Conservation (phyloP, 2,329 filamentous ascomycete species). For the Alternaria triticina region DNA sequence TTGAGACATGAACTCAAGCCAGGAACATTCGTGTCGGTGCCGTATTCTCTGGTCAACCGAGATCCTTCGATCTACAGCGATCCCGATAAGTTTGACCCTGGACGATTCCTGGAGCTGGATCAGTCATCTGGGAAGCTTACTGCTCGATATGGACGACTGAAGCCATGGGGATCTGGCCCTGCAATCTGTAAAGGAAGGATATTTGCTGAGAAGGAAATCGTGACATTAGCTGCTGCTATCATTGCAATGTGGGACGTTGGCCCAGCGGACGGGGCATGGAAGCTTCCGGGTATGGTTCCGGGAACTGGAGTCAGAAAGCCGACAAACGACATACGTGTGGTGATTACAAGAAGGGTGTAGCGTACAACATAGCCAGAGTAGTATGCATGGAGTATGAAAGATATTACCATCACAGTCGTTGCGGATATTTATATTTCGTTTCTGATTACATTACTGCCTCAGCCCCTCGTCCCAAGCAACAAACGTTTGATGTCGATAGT, state of each 20-base stretch:
- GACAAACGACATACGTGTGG: neutral
- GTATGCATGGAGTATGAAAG: neutral
- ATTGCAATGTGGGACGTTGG: conserved; percentile 64
- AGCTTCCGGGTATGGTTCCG: conserved; percentile 8
- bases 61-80: conserved; percentile 4
- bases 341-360: neutral
- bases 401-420: too few relatives aligned
- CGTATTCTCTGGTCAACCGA: neutral
- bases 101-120: conserved; percentile 11
- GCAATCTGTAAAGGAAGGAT: conserved; percentile 59
- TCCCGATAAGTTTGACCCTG: conserved; percentile 10
- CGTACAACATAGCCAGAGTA: neutral
- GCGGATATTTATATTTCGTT: neutral
- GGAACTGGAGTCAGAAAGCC: conserved; percentile 10
- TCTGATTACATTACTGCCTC: neutral
- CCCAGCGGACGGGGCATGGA: conserved; percentile 35
- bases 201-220: conserved; percentile 25
- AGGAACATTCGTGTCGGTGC: neutral
- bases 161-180: conserved; percentile 49
- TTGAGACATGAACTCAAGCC: neutral
- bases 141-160: conserved; percentile 13
- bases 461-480: conserved; percentile 16
- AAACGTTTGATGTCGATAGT: conserved; percentile 19
- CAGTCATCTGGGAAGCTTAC: conserved; percentile 1
- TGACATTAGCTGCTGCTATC: conserved; percentile 60